Conservation (phyloP, 805 yeast genomes). For the Sugiyamaella floridensis region DNA sequence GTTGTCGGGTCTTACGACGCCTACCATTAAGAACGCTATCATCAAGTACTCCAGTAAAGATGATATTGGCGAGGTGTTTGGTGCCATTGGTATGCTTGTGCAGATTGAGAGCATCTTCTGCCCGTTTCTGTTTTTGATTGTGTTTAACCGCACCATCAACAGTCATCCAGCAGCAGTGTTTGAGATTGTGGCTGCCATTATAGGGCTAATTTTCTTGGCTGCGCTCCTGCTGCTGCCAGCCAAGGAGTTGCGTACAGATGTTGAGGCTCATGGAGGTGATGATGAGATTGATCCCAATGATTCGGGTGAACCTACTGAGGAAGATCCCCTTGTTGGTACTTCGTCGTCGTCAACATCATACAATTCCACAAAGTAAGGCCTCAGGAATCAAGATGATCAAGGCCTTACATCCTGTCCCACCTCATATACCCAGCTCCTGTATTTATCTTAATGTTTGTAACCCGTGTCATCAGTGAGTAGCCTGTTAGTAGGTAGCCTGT, state of each 20-base stretch:
- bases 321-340: not conserved
- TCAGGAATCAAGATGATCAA: no score
- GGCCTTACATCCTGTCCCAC: no score
- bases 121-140: constrained; percentile 14
- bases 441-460: no score
- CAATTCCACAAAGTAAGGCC: no score
- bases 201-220: not conserved
- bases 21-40: constrained; percentile 20
- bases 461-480: no score
- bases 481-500: no score
- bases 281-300: not conserved
- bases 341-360: not conserved
- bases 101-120: constrained; percentile 15
- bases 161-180: constrained; percentile 16
- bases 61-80: constrained; percentile 24
- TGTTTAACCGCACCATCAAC: constrained; percentile 17
- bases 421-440: no score
- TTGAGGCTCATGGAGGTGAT: not conserved
- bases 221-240: constrained; percentile 3
- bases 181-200: constrained; percentile 14
- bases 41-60: constrained; percentile 21
- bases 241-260: not conserved
- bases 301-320: not conserved
- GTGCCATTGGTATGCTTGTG: constrained; percentile 20
- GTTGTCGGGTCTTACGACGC: constrained; percentile 16